Evolutionary conservation across 164 flowering plant genomes (phyloP).

Genomic region (Berberis thunbergii): DNA sequence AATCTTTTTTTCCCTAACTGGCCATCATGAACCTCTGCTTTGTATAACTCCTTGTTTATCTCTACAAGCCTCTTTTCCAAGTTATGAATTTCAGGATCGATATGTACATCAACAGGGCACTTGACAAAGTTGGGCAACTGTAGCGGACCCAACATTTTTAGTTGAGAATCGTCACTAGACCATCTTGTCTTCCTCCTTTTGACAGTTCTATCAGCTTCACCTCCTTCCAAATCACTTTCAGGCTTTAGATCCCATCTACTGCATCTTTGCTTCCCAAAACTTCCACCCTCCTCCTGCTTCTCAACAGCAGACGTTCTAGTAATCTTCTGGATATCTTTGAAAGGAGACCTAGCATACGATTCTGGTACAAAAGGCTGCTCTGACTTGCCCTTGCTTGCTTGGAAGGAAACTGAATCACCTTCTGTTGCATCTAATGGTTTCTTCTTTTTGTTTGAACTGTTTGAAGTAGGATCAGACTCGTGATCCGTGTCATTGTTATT

Average conservation of each 20-base stretch:
- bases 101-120: neutral
- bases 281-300: slow-evolving; percentile 14
- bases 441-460: slow-evolving; percentile 17
- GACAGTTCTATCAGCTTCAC: slow-evolving; percentile 14
- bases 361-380: slow-evolving; percentile 9
- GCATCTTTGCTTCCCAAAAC: slow-evolving; percentile 32
- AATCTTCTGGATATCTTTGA: slow-evolving; percentile 5
- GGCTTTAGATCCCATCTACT: slow-evolving; percentile 19
- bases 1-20: slow-evolving; percentile 8
- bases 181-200: slow-evolving; percentile 31
- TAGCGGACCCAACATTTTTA: neutral
- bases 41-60: slow-evolving; percentile 20
- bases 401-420: neutral
- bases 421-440: slow-evolving; percentile 10
- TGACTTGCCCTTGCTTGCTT: slow-evolving; percentile 15
- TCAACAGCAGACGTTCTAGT: neutral
- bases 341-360: slow-evolving; percentile 3
- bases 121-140: slow-evolving; percentile 28
- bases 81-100: slow-evolving; percentile 15
- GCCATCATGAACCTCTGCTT: slow-evolving; percentile 14
- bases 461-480: slow-evolving; percentile 1
- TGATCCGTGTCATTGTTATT: neutral
- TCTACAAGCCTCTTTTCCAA: slow-evolving; percentile 17
- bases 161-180: slow-evolving; percentile 14
- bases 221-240: slow-evolving; percentile 12